Percentiles rank a stretch among this genome's conserved stretches.
Evolutionary conservation across 2,329 filamentous ascomycete species (phyloP).

Genomic region (Hypoxylon sp.): DNA sequence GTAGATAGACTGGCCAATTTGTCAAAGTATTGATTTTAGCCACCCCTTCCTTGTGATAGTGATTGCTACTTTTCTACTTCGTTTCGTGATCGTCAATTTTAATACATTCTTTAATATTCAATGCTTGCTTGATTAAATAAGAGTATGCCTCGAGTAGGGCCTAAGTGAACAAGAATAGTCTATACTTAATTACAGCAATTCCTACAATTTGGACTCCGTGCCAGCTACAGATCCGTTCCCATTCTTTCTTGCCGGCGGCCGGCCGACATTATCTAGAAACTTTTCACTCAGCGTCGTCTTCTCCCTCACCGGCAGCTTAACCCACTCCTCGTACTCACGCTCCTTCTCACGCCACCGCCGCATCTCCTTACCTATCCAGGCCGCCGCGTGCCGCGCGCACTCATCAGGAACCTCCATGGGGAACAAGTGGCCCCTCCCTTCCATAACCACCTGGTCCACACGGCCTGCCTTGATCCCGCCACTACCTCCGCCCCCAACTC

Average conservation of each 20-base stretch:
- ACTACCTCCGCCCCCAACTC: conserved; percentile 76
- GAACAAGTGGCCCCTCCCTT: conserved; percentile 82
- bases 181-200: background rate
- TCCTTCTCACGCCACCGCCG: conserved; percentile 71
- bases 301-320: conserved; percentile 62
- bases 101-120: background rate
- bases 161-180: background rate
- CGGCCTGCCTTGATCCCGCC: conserved; percentile 74
- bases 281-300: conserved; percentile 71
- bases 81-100: background rate
- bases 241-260: conserved; percentile 38
- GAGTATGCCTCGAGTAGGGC: background rate
- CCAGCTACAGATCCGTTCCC: conserved; percentile 23
- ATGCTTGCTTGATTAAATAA: background rate
- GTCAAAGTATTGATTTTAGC: conserved; percentile 44
- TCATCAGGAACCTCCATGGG: conserved; percentile 82
- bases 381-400: conserved; percentile 73
- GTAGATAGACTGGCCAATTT: conserved; percentile 55
- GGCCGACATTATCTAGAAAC: conserved; percentile 68
- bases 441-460: conserved; percentile 76
- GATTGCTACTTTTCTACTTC: conserved; percentile 22
- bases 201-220: conserved; percentile 44
- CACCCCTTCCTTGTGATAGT: conserved; percentile 9
- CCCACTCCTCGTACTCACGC: conserved; percentile 70
- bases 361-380: conserved; percentile 72